Base-by-base conservation (phyloP, 495 filamentous ascomycete genomes). In the Aspergillus coremiiformis region DNA sequence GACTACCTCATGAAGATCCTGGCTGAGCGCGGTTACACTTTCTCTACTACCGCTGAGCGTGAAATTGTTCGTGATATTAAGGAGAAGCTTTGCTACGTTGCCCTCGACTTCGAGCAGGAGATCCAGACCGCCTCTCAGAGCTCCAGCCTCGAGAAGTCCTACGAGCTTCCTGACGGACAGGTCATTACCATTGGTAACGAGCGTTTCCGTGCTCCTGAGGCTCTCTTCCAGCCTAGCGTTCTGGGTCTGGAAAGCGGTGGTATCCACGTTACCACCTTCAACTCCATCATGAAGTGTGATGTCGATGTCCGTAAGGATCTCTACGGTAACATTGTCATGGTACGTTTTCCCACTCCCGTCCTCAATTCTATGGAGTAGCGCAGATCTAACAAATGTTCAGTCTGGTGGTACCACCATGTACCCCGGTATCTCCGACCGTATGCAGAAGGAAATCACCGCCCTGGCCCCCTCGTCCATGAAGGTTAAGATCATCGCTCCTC, bases 61-160 rank as follows among this genome's bases (percentile, higher is more conserved):
- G 93, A 98, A 89, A 96, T 98, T 72, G 93, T 98, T 68, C 94
- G 93, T 80, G 89, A 96, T 75, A 97, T 98, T 81, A 97, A 98
- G 86, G 93, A 98, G 84, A 95, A 92, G 83, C 88, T 96, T 56
- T 96, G 93, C 83, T 98, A 97, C 81, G 92, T 98, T 72, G 94
- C 94, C 52, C 84, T 96, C 55, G 93, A 98, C 80, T 98, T 98
- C 67, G 93, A 98, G 81, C 93, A 98, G 78, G 93, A 98, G 79
- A 97, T 98, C 73, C 93, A 98, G 84, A 98, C 94, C 62, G 94
- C 93, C 62, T 92, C 90, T 72, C 93, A 98, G 80, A 86, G 83
- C 79, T 97, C 93, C 68, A 90, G 81, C 81, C 79, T 97, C 73
- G 93, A 98, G 86, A 98, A 98, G 84, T 97, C 94, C 41, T 98